These are phyloP conservation scores for Actinomucor elegans DNA, from an alignment of 371 early-diverging fungal species.

Conservation along the genomic window DNA sequence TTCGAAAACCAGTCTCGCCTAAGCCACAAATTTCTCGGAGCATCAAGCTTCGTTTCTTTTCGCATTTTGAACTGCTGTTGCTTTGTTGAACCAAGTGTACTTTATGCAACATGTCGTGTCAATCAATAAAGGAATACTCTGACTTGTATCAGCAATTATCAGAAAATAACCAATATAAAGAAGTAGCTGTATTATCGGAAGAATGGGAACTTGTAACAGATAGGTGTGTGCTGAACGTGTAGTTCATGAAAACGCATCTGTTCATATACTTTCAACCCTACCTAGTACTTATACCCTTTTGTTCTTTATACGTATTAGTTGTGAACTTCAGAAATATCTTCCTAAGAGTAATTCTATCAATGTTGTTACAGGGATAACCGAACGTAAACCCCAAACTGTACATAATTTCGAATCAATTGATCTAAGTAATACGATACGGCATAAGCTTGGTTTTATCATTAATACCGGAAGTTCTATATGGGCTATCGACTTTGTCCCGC, in stretches of 20 bases:
- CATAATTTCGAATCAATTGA: slow-evolving; percentile 6
- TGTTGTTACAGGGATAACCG: slow-evolving; percentile 19
- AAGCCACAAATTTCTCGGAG: slow-evolving; percentile 13
- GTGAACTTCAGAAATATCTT: slow-evolving; percentile 16
- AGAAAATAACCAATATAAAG: not conserved
- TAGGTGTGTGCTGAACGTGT: no score
- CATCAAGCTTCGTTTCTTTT: not conserved
- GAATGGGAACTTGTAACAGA: slow-evolving; percentile 9
- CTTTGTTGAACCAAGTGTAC: no score
- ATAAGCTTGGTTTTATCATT: slow-evolving; percentile 34
- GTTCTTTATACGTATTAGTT: not conserved
- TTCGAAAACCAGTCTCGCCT: not conserved
- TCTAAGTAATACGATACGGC: slow-evolving; percentile 16
- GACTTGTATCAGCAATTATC: not conserved
- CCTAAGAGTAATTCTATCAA: slow-evolving; percentile 10
- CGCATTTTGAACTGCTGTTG: no score
- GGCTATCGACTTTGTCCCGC: slow-evolving; percentile 64
- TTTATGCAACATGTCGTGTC: no score
- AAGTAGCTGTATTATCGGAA: not conserved
- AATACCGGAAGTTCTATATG: slow-evolving; percentile 67
- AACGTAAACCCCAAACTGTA: slow-evolving; percentile 2
- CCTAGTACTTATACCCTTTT: no score
- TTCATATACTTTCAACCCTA: no score
- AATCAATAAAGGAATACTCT: slow-evolving; percentile 1
- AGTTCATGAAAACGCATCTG: no score